Evolutionary conservation across 768 basidiomycete species (phyloP), one percentile per base, ranked within the genome.

Genomic region (Boletus sensibilis): DNA sequence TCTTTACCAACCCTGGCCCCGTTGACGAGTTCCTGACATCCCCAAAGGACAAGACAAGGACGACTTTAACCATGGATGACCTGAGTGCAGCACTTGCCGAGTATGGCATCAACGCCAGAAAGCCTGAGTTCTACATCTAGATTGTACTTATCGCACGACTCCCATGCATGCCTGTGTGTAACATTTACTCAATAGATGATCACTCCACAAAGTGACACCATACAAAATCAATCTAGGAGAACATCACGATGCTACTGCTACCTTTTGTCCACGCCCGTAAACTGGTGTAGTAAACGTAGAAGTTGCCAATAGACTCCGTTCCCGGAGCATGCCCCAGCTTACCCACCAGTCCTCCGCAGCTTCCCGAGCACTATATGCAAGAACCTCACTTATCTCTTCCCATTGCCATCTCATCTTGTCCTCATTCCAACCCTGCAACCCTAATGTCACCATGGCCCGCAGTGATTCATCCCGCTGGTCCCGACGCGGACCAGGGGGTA

Each of bases 61-160:
- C 96, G 39, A 92, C 94, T 0, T 74, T 99, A 60, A 97, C 93
- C 20, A 98, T 98, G 94, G 97, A 99, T 51, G 97, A 99, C 68
- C 79, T 99, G 35, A 91, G 90, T 56, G 79, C 93, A 6, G 97
- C 97, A 2, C 81, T 99, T 33, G 81, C 82, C n/a, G 97, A 99
- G 72, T 97, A 98, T 65, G 96, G 96, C 6, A 93, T 99, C 65
- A 94, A 90, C 62, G 82, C 92, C 14, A 86, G 89, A 69, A 96
- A 97, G 64, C 94, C 96, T 16, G 94, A 98, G 58, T 98, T 94
- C 73, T 98, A 90, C 73, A 79, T 94, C 73, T 94, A 68, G 64
- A 37, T 21, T 56, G 58, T 61, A 56, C 41, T 46, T 20, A 16
- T 48, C 16, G 29, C 53, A 42, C 27, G 21, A 33, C 35, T 39